phyloP scores from a whole-genome alignment of 225 moss, liverwort and hornwort species.

The Straminergon stramineum region DNA sequence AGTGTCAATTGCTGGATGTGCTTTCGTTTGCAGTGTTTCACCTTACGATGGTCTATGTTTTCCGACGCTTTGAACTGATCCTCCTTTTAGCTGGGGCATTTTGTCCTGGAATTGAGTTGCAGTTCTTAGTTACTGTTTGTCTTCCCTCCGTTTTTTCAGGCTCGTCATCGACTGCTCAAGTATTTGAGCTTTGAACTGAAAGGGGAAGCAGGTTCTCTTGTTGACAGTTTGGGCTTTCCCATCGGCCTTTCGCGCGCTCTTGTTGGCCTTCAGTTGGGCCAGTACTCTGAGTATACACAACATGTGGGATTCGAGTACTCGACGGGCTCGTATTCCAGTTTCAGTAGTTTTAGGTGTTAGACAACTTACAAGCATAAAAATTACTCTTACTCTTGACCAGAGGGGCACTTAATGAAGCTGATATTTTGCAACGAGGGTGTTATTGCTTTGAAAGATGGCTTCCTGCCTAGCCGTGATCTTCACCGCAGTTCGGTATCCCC shows the following conservation, averaged over 20 bases:
- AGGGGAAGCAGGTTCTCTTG: conserved; percentile 49
- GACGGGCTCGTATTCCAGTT: not conserved
- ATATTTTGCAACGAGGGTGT: not conserved
- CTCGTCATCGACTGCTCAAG: conserved; percentile 69
- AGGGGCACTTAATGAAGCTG: too few relatives aligned
- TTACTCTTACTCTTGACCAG: not conserved
- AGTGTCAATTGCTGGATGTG: not conserved
- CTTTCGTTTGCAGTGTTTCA: not conserved
- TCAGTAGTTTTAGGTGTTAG: not conserved
- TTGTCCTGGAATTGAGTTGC: not conserved
- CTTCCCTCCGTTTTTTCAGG: conserved; percentile 17
- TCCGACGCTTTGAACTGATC: not conserved
- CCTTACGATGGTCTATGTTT: not conserved
- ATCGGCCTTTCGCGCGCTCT: conserved; percentile 64
- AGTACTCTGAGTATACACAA: conserved; percentile 61
- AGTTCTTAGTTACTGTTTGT: not conserved
- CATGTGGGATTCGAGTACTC: conserved; percentile 45
- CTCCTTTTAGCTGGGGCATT: not conserved
- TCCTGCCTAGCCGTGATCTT: too few relatives aligned
- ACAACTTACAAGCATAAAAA: not conserved
- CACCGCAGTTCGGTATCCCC: too few relatives aligned
- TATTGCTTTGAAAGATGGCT: not conserved
- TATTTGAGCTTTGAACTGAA: conserved; percentile 58
- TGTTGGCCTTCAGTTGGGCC: conserved; percentile 61
- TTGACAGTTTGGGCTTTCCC: conserved; percentile 74